phyloP scores from a whole-genome alignment of 441 rosid species.

The Erodium texanum region DNA sequence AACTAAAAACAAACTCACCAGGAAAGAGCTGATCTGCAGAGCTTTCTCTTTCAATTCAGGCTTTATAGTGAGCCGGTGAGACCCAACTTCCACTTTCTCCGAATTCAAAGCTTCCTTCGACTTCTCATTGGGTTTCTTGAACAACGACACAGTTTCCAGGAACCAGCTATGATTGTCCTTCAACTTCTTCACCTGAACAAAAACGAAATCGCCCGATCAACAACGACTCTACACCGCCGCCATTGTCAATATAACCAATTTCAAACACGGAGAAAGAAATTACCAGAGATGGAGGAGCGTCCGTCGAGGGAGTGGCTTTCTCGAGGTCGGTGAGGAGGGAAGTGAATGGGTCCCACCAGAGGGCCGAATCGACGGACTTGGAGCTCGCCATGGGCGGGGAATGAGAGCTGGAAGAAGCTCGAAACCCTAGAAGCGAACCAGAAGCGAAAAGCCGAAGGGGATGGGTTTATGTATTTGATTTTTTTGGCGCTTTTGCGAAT shows the following conservation, averaged over 20 bases:
- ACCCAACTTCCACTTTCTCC: conserved; percentile 41
- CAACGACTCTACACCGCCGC: not conserved
- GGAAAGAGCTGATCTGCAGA: conserved; percentile 52
- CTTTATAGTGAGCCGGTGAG: conserved; percentile 44
- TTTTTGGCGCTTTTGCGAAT: conserved; percentile 12
- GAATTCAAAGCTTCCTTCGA: conserved; percentile 75
- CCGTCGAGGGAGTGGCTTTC: conserved; percentile 43
- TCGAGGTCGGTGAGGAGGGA: conserved; percentile 61
- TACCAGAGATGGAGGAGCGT: conserved; percentile 51
- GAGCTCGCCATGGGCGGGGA: conserved; percentile 39
- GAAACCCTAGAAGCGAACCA: conserved; percentile 34
- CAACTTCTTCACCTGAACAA: conserved; percentile 57
- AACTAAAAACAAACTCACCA: conserved; percentile 37
- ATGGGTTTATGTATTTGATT: conserved; percentile 19
- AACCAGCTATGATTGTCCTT: conserved; percentile 70
- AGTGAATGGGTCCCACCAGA: conserved; percentile 78
- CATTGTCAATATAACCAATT: not conserved
- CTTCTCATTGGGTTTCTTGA: conserved; percentile 51
- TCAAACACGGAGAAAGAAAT: conserved; percentile 7
- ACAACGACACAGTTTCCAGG: conserved; percentile 45
- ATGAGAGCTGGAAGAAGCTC: conserved; percentile 18
- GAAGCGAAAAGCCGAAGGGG: not conserved
- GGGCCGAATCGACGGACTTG: conserved; percentile 50
- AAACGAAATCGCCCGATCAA: not conserved
- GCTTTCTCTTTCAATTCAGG: conserved; percentile 65